Conservation (phyloP, 179 eudicot genomes). For the Patellifolia procumbens region DNA sequence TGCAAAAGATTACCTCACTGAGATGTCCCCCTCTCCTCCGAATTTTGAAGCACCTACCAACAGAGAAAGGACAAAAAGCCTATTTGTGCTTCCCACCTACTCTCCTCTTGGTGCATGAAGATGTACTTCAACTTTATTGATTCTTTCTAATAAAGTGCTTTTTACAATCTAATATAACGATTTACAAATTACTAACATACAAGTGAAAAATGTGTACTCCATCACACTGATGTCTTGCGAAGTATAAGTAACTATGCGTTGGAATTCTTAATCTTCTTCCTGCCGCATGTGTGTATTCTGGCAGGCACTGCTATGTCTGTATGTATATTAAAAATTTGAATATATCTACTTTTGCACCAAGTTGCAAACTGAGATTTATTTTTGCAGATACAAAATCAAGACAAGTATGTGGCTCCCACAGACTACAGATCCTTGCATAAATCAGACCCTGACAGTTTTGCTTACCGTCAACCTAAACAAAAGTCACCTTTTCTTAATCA, state of each 20-base stretch:
- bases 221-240: background rate
- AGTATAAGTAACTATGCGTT: background rate
- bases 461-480: slow-evolving; percentile 35
- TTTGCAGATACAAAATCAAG: slow-evolving; percentile 36
- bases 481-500: slow-evolving; percentile 35
- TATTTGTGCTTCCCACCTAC: background rate
- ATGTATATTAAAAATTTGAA: background rate
- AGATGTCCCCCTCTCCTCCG: background rate
- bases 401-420: slow-evolving; percentile 44
- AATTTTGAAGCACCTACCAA: background rate
- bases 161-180: background rate
- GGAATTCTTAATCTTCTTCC: background rate
- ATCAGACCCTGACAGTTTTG: slow-evolving; percentile 38
- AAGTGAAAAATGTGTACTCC: background rate
- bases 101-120: background rate
- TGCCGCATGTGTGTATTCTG: background rate
- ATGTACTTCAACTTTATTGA: background rate
- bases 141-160: background rate
- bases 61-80: background rate
- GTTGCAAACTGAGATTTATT: slow-evolving; percentile 11
- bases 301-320: background rate
- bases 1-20: background rate
- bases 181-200: background rate
- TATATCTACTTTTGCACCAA: background rate
- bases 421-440: slow-evolving; percentile 39